These are phyloP conservation scores for Cardamine occulta DNA, from an alignment of 345 rosid genomes.

Conservation along the genomic window DNA sequence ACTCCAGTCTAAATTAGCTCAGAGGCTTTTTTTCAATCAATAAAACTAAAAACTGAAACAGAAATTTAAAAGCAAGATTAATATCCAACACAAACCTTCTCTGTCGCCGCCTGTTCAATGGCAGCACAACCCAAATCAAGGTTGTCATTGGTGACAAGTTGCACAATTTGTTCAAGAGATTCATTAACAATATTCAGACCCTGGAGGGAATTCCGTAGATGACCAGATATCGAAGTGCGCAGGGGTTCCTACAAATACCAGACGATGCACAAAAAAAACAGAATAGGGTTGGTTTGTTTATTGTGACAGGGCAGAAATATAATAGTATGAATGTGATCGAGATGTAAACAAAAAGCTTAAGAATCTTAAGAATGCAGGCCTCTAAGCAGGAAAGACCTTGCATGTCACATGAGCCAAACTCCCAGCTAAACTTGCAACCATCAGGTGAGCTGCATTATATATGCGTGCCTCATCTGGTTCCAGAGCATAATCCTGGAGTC, in stretches of 20 bases:
- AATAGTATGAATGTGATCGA: slow-evolving; percentile 22
- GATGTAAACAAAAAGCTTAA: slow-evolving; percentile 10
- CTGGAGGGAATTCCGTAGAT: slow-evolving; percentile 78
- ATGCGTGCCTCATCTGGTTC: slow-evolving; percentile 92
- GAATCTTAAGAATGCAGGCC: slow-evolving; percentile 13
- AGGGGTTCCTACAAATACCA: slow-evolving; percentile 77
- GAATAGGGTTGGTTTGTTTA: not conserved
- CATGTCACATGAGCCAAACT: slow-evolving; percentile 99
- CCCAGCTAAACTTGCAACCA: slow-evolving; percentile 99
- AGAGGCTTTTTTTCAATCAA: not conserved
- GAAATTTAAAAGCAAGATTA: not conserved
- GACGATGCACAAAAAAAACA: not conserved
- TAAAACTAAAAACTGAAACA: not conserved
- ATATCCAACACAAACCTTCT: slow-evolving; percentile 60
- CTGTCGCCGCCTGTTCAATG: slow-evolving; percentile 97
- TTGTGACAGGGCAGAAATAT: slow-evolving; percentile 8
- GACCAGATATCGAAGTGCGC: slow-evolving; percentile 85
- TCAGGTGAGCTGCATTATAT: slow-evolving; percentile 91
- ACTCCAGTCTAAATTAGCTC: not conserved
- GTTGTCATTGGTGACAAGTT: slow-evolving; percentile 95
- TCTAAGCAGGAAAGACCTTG: slow-evolving; percentile 65
- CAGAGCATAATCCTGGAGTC: slow-evolving; percentile 78
- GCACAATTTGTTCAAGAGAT: slow-evolving; percentile 87
- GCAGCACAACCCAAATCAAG: slow-evolving; percentile 99
- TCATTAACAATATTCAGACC: slow-evolving; percentile 67